Evolutionary conservation across 1,139 yeast species (phyloP), one percentile per base, ranked within the genome.

Genomic region (Starmera stellimalicola): DNA sequence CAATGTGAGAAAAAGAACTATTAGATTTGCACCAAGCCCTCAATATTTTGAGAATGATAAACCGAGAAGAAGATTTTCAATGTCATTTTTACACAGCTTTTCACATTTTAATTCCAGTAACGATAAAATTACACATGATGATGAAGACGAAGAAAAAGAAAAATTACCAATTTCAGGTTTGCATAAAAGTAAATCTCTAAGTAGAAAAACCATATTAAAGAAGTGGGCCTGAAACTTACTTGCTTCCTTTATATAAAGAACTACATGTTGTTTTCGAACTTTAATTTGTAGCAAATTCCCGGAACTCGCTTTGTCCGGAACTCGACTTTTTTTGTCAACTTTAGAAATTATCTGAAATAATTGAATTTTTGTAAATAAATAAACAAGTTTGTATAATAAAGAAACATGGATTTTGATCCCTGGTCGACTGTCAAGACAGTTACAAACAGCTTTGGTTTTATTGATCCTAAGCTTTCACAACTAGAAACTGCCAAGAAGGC

Each of bases 401-500:
- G n/a, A n/a, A 31, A 14, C 7, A 48, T 48, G 53, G 49, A 49
- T 6, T 17, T 42, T 19, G 51, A 48, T 29, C 52, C 52, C 6
- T 50, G 54, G 54, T 34, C 30, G 12, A 41, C 45, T 5, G 36
- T 43, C 12, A 38, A 39, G 27, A 36, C 41, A 4, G 32, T 45
- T 6, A 30, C 41, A n/a, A 30, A 38, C 11, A 27, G 37, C 7
- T 22, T 41, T 16, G 35, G 36, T 5, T 33, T 50, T 18, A 42
- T 61, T 3, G 72, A 68, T 41, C 62, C 70, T 8, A 55, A 66
- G 27, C 44, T 62, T 31, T 51, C 64, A 7, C 65, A 68, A 41
- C 55, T 73, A 16, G 47, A 65, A 19, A 65, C 69, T 4, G 71
- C 73, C 9, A 71, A 69, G 45, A 63, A 62, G 42, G 68, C 70